phyloP scores from a whole-genome alignment of 371 early-diverging fungal genomes.

The Mucor circinelloides region DNA sequence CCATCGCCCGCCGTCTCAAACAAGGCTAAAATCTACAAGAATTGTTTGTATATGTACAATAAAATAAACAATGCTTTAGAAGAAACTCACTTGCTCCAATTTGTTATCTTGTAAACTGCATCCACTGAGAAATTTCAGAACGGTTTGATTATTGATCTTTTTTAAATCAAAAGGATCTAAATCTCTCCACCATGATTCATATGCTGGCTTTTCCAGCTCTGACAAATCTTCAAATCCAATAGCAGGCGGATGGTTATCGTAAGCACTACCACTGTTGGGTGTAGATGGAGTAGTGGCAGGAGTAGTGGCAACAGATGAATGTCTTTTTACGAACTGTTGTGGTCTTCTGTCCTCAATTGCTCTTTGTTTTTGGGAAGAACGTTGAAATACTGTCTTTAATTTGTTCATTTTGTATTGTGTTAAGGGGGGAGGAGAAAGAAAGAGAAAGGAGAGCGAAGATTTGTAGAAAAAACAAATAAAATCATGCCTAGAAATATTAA shows the following conservation, averaged over 20 bases:
- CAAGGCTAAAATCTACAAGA: slow-evolving; percentile 35
- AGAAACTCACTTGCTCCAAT: slow-evolving; percentile 36
- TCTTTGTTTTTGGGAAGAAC: slow-evolving; percentile 31
- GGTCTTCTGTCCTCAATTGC: slow-evolving; percentile 33
- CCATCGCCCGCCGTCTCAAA: slow-evolving; percentile 43
- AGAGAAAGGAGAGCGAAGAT: background rate
- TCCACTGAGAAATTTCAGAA: slow-evolving; percentile 40
- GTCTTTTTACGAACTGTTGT: slow-evolving; percentile 43
- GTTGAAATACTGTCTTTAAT: slow-evolving; percentile 42
- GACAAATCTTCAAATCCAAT: slow-evolving; percentile 34
- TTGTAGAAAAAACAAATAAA: background rate
- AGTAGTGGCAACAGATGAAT: slow-evolving; percentile 1
- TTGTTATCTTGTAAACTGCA: slow-evolving; percentile 38
- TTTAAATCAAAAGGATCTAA: slow-evolving; percentile 45
- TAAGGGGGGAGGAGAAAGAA: background rate
- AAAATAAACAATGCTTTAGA: background rate
- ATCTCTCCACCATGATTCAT: slow-evolving; percentile 52
- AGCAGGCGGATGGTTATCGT: slow-evolving; percentile 20
- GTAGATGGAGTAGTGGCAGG: background rate
- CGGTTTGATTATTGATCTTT: slow-evolving; percentile 34
- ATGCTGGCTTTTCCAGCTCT: slow-evolving; percentile 37
- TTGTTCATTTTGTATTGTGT: slow-evolving; percentile 31
- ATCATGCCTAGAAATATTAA: background rate
- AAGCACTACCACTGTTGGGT: background rate
- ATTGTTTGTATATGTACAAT: background rate